phyloP scores from a whole-genome alignment of 805 yeast genomes.

The Sugiyamaella chiloensis region DNA sequence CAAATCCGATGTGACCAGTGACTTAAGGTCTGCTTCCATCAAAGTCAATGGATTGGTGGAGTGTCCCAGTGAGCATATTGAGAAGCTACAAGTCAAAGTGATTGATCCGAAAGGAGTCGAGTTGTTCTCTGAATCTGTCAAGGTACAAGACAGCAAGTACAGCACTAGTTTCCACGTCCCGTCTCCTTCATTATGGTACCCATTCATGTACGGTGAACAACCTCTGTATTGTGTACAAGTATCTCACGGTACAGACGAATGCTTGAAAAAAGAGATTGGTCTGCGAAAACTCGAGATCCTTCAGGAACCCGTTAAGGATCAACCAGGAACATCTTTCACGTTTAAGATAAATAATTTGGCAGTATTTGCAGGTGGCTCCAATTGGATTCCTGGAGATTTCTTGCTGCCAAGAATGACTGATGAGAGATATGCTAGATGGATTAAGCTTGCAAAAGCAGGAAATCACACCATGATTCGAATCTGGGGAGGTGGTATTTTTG shows the following conservation, averaged over 20 bases:
- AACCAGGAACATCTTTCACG: constrained; percentile 40
- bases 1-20: background rate
- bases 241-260: background rate
- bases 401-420: constrained; percentile 35
- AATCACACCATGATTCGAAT: constrained; percentile 44
- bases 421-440: constrained; percentile 35
- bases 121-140: background rate
- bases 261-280: constrained; percentile 32
- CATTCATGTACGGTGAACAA: constrained; percentile 38
- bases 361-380: constrained; percentile 40
- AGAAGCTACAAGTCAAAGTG: background rate
- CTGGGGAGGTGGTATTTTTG: constrained; percentile 51
- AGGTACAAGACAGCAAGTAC: background rate
- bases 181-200: constrained; percentile 41
- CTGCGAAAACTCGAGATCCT: constrained; percentile 42
- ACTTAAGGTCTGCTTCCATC: background rate
- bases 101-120: background rate
- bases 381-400: constrained; percentile 49
- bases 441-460: constrained; percentile 37
- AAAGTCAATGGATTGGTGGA: background rate
- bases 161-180: constrained; percentile 13
- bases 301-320: constrained; percentile 32
- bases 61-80: background rate
- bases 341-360: constrained; percentile 41
- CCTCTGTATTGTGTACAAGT: constrained; percentile 32